Base-by-base conservation (phyloP, 768 basidiomycete species). In the Rhodotorula sphaerocarpa region DNA sequence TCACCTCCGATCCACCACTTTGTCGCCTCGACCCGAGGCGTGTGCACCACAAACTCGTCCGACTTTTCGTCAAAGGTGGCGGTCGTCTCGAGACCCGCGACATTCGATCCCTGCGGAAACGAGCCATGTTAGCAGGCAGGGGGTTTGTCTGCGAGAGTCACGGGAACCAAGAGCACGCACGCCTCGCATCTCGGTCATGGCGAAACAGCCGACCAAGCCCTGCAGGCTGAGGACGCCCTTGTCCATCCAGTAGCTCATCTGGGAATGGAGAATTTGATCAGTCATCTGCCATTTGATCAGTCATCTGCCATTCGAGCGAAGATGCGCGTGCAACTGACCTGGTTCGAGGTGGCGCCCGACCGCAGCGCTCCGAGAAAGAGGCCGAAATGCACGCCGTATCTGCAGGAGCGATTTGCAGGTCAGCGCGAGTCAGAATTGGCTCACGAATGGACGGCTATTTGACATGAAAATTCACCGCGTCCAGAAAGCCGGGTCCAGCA, bases 1-100 rank as follows among this genome's bases (percentile, higher is more conserved):
- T 30, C 55, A 57, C 77, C 77, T 43, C 78, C 78, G 65, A 78
- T 79, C 78, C 78, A 78, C 77, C 78, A 79, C 55, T 79, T 79
- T 16, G 78, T 79, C 9, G 78, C 78, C 3, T 72, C 73, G 34
- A 78, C 67, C 61, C 73, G 73, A 30, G 78, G 78, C 12, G 78
- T 79, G 61, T 79, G 77, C 31, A 79, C 76, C 47, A 79, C 66
- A 55, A 78, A 78, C 64, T 78, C 76, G 72, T 79, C 78, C 1
- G 75, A 66, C 28, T 56, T 45, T 21, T 69, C 67, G 63, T 79
- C 78, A 59, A 78, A 77, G 0, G 78, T 79, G 3, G 77, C 76
- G 12, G 77, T 78, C 25, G 78, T 79, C 64, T 79, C 77, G 20
- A 79, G 71, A 10, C 77, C 78, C 16, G 78, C 78, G 14, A 78